Conservation (phyloP, 179 eudicot genomes). For the Drosera spatulata region DNA sequence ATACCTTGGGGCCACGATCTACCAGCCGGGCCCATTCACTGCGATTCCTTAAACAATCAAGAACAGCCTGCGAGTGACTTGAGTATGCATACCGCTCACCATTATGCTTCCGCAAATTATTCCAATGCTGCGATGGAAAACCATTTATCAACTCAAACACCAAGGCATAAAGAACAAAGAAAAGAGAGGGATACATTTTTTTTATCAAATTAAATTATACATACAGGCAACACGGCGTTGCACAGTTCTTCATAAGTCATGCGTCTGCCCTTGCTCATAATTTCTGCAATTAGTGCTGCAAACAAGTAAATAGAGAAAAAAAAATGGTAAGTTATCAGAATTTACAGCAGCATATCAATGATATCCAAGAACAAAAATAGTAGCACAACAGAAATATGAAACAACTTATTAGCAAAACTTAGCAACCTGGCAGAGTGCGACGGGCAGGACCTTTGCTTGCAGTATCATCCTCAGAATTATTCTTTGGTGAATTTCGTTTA, state of each 20-base stretch:
- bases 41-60: constrained; percentile 91
- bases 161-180: background rate
- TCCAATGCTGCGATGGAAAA: constrained; percentile 69
- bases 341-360: background rate
- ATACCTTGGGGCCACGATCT: constrained; percentile 99
- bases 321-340: background rate
- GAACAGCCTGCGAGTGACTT: constrained; percentile 91
- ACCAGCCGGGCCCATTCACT: constrained; percentile 91
- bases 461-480: constrained; percentile 49
- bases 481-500: constrained; percentile 27
- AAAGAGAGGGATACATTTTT: too few species aligned
- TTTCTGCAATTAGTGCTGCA: constrained; percentile 80
- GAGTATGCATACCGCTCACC: constrained; percentile 96
- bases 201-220: constrained; percentile 14
- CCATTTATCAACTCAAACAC: constrained; percentile 2
- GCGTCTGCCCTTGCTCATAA: constrained; percentile 84
- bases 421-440: constrained; percentile 89
- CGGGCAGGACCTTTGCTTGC: constrained; percentile 33
- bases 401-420: background rate
- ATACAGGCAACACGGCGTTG: constrained; percentile 78
- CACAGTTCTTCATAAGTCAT: constrained; percentile 91
- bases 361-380: background rate
- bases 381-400: background rate
- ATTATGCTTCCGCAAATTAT: constrained; percentile 89
- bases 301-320: constrained; percentile 1